Evolutionary conservation across 805 yeast species (phyloP).

Genomic region (Zygoascus tannicola): DNA sequence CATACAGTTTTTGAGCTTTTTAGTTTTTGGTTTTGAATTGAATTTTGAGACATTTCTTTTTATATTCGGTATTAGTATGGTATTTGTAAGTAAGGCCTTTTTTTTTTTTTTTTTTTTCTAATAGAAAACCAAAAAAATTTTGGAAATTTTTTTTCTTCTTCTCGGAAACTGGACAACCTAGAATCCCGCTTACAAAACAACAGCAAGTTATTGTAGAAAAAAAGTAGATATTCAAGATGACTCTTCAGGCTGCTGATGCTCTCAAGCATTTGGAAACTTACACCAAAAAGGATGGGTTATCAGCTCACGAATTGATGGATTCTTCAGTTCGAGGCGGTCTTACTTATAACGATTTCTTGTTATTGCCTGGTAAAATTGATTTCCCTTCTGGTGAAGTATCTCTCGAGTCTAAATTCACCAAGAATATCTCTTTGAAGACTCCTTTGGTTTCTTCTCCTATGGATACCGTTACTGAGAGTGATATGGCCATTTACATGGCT

Average conservation of each 20-base stretch:
- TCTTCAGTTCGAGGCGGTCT: slow-evolving; percentile 87
- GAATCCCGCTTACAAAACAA: too few species aligned
- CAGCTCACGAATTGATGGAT: slow-evolving; percentile 78
- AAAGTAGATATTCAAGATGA: not conserved
- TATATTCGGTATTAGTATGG: too few species aligned
- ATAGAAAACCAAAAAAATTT: too few species aligned
- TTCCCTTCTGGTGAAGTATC: slow-evolving; percentile 73
- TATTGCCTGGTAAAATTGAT: slow-evolving; percentile 88
- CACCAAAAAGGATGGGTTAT: slow-evolving; percentile 72
- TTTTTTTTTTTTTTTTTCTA: too few species aligned
- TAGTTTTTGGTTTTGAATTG: too few species aligned
- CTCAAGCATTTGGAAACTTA: slow-evolving; percentile 56
- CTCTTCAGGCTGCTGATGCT: slow-evolving; percentile 34
- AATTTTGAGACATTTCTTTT: too few species aligned
- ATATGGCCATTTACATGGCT: slow-evolving; percentile 98
- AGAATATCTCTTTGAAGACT: slow-evolving; percentile 80
- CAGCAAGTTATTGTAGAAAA: too few species aligned
- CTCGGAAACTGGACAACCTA: too few species aligned
- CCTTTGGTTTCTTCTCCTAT: slow-evolving; percentile 98
- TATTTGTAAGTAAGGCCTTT: too few species aligned
- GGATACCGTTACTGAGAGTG: slow-evolving; percentile 98
- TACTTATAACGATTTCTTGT: slow-evolving; percentile 92
- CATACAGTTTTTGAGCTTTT: too few species aligned
- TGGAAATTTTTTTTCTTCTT: too few species aligned
- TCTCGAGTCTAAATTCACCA: slow-evolving; percentile 82